Conservation (phyloP, 2,329 filamentous ascomycete genomes). For the Colletotrichum somersetense region DNA sequence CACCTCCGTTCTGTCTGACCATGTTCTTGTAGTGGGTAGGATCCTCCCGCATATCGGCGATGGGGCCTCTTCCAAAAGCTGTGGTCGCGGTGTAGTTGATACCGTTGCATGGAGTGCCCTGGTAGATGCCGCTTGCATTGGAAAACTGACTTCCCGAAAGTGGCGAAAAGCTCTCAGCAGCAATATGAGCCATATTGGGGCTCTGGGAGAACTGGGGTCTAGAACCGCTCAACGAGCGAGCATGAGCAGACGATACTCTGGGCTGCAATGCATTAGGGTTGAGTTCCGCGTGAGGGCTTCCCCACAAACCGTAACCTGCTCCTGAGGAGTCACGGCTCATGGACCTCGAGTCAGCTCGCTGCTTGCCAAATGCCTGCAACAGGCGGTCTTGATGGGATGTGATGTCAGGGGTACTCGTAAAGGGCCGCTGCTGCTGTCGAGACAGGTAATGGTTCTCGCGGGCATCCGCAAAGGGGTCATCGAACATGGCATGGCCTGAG, state of each 20-base stretch:
- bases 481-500: conserved; percentile 42
- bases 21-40: conserved; percentile 43
- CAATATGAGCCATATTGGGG: conserved; percentile 44
- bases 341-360: conserved; percentile 26
- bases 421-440: conserved; percentile 27
- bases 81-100: conserved; percentile 35
- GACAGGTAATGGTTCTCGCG: conserved; percentile 13
- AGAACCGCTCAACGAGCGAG: conserved; percentile 41
- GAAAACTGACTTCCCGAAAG: conserved; percentile 58
- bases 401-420: conserved; percentile 25
- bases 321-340: conserved; percentile 39
- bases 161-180: conserved; percentile 31
- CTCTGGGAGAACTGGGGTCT: conserved; percentile 16
- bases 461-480: conserved; percentile 49
- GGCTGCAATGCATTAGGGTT: conserved; percentile 29
- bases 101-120: conserved; percentile 57
- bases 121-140: conserved; percentile 64
- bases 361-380: conserved; percentile 51
- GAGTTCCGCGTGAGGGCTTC: conserved; percentile 23
- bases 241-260: conserved; percentile 26
- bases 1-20: conserved; percentile 39
- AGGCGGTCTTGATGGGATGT: conserved; percentile 51
- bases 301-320: conserved; percentile 26
- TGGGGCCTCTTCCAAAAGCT: conserved; percentile 37
- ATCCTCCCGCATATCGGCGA: conserved; percentile 35